Conservation (phyloP, 352 stramenopile genomes). For the Lagenidium giganteum region DNA sequence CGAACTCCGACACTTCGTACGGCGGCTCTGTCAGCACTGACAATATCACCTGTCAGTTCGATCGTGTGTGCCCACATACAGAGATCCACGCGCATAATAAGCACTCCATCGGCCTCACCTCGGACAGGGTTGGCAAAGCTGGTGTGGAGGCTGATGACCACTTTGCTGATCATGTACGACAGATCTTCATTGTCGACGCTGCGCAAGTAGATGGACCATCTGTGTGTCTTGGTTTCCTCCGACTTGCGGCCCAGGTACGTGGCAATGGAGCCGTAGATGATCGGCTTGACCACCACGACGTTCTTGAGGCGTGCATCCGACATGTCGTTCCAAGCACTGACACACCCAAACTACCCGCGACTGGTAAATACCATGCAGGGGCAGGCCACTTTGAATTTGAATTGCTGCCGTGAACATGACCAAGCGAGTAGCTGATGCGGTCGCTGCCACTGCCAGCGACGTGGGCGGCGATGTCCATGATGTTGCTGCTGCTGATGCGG, state of each 20-base stretch:
- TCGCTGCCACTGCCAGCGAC: too few relatives aligned
- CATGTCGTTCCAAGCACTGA: too few relatives aligned
- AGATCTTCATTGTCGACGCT: slow-evolving; percentile 93
- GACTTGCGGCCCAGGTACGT: slow-evolving; percentile 91
- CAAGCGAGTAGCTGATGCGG: too few relatives aligned
- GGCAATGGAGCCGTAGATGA: slow-evolving; percentile 93
- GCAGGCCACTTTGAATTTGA: too few relatives aligned
- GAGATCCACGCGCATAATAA: background rate
- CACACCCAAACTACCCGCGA: too few relatives aligned
- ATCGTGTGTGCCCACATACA: background rate
- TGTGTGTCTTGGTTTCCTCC: slow-evolving; percentile 93
- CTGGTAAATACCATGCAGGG: too few relatives aligned
- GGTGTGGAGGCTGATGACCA: slow-evolving; percentile 96
- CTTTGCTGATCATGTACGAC: slow-evolving; percentile 92
- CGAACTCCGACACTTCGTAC: slow-evolving; percentile 95
- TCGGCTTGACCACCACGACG: slow-evolving; percentile 88
- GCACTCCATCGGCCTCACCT: slow-evolving; percentile 27
- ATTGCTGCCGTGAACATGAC: too few relatives aligned
- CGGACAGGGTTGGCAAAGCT: slow-evolving; percentile 94
- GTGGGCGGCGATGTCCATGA: background rate
- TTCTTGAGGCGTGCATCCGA: slow-evolving; percentile 69
- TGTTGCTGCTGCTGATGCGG: background rate
- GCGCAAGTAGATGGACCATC: slow-evolving; percentile 94
- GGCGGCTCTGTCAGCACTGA: slow-evolving; percentile 91
- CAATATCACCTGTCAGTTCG: background rate